Evolutionary conservation across 768 basidiomycete genomes (phyloP).

Genomic region (Suillus luteus): DNA sequence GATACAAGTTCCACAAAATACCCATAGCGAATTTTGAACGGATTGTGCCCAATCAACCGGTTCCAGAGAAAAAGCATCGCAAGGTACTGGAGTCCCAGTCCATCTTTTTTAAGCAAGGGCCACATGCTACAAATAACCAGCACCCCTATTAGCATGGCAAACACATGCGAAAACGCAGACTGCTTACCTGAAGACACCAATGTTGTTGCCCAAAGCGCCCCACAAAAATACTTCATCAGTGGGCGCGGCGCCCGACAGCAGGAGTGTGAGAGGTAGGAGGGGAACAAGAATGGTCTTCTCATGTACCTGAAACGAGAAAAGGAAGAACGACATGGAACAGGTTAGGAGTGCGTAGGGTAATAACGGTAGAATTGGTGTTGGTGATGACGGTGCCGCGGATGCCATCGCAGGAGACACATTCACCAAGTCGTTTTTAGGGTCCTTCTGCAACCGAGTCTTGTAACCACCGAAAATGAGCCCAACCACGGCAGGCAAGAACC

Average conservation of each 20-base stretch:
- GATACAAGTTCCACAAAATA: conserved; percentile 58
- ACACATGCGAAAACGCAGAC: background rate
- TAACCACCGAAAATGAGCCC: conserved; percentile 44
- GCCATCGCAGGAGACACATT: background rate
- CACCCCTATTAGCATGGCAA: conserved; percentile 7
- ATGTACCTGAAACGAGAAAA: conserved; percentile 96
- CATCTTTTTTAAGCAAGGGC: conserved; percentile 83
- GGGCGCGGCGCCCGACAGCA: conserved; percentile 53
- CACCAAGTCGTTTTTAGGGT: conserved; percentile 5
- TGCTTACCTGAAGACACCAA: conserved; percentile 83
- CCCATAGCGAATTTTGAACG: conserved; percentile 44
- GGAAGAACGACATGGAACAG: conserved; percentile 88
- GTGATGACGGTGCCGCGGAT: conserved; percentile 20
- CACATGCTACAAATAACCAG: conserved; percentile 67
- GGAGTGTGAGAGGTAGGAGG: conserved; percentile 78
- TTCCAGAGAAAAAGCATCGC: conserved; percentile 79
- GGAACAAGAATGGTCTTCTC: conserved; percentile 92
- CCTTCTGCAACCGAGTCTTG: conserved; percentile 26
- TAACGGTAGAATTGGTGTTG: conserved; percentile 61
- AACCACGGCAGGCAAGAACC: conserved; percentile 65
- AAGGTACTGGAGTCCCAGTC: conserved; percentile 72
- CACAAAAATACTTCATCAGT: conserved; percentile 31
- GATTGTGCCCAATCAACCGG: conserved; percentile 75
- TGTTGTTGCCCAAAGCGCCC: conserved; percentile 62
- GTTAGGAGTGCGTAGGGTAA: conserved; percentile 81